Evolutionary conservation across 1,139 yeast species (phyloP), one percentile per base, ranked within the genome.

Genomic region (Suhomyces ambrosiae): DNA sequence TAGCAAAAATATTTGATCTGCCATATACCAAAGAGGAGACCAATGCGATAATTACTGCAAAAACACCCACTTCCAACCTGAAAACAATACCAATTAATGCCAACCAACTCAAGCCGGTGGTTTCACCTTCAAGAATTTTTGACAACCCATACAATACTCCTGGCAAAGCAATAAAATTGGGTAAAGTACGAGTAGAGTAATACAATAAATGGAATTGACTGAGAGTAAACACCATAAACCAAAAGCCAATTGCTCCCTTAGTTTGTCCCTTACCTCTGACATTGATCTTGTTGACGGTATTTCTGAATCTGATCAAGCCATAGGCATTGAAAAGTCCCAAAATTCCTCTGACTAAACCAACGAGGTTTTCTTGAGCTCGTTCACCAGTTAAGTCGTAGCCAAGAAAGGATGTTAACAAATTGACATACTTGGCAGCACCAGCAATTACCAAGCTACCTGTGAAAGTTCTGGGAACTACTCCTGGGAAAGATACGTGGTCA

Each of bases 391-490:
- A 43, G 18, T 55, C 44, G 13, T 49, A 33, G 1, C 62, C 62
- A 8, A 61, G 33, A 4, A 50, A 22, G 1, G 50, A 12, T 22
- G 46, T 30, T 11, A 49, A 32, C 3, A 44, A 41, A 23, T 74
- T 73, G 34, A 72, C 58, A 0, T 44, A 48, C 65, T 59, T 42
- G 13, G 60, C 52, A 1, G 77, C 37, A 0, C 58, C 53, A 0
- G 87, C 71, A 7, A 88, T 48, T 1, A 76, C 44, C 38, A 83
- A 49, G n/a, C 95, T 74, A 2, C 96, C 96, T 6, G 87, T 55
- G 50, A 89, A 90, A 0, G 96, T 78, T 38, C 97, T 70, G 15
- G 96, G 96, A 4, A 90, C 96, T 2, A 72, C 92, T 1, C 97
- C 97, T 0, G 97, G 95, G 56, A 87, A 90, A 37, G 69, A 60